Conservation (phyloP, 495 filamentous ascomycete genomes). For the Podospora pseudocomata region DNA sequence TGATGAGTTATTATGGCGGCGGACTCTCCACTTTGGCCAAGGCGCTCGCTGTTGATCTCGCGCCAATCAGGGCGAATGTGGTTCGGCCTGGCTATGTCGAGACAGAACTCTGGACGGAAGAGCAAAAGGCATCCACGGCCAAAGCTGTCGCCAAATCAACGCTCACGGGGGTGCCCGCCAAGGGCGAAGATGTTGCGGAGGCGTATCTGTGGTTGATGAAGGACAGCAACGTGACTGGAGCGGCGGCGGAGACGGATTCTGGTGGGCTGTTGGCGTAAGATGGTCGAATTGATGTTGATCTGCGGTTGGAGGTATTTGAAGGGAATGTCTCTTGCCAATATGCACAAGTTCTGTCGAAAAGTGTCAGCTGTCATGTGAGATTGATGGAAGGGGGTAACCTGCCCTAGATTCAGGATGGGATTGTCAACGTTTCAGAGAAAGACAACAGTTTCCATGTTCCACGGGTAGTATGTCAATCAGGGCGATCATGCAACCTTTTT, state of each 20-base stretch:
- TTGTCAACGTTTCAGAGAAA: not conserved
- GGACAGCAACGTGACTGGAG: conserved; percentile 38
- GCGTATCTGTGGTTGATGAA: conserved; percentile 63
- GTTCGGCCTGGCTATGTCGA: conserved; percentile 54
- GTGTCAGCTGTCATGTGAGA: not conserved
- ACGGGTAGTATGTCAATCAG: not conserved
- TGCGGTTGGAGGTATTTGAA: not conserved
- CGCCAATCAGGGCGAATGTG: conserved; percentile 58
- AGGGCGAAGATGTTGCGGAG: conserved; percentile 58
- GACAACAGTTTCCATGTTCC: not conserved
- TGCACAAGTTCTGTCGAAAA: not conserved
- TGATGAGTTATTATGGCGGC: conserved; percentile 38
- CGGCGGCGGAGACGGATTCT: conserved; percentile 19
- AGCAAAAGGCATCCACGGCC: conserved; percentile 32
- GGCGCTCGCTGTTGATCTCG: conserved; percentile 55
- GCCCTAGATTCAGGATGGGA: too few relatives aligned
- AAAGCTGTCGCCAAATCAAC: conserved; percentile 21
- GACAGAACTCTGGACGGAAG: conserved; percentile 42
- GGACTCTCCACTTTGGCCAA: conserved; percentile 43
- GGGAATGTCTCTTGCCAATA: not conserved
- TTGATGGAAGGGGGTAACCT: too few relatives aligned
- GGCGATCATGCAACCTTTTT: not conserved
- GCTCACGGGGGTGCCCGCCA: conserved; percentile 46
- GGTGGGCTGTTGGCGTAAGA: conserved; percentile 12
- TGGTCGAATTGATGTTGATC: not conserved